These are phyloP conservation scores for Lasiosphaeris hirsuta DNA, from an alignment of 495 filamentous ascomycete species.

Conservation along the genomic window DNA sequence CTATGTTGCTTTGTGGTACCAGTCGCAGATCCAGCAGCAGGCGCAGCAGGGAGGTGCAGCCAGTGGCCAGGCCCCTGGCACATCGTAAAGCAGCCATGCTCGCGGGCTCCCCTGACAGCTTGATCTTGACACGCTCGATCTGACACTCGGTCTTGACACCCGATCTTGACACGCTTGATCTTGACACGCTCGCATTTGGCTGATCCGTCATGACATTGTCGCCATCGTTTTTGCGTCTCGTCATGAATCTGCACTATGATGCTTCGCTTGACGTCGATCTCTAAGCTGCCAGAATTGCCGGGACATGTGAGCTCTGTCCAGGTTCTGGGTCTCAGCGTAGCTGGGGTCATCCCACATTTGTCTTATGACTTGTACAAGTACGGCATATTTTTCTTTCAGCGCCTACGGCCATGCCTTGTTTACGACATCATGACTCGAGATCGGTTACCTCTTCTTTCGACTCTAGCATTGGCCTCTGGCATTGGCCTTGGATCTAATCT, in stretches of 20 bases:
- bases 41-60: constrained; percentile 26
- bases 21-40: constrained; percentile 29
- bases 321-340: too few species aligned
- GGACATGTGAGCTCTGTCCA: constrained; percentile 4
- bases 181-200: constrained; percentile 22
- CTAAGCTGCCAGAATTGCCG: neutral
- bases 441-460: neutral
- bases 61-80: constrained; percentile 26
- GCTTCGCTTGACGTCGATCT: constrained; percentile 7
- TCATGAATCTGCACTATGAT: constrained; percentile 7
- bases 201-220: constrained; percentile 26
- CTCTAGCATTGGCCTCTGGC: neutral
- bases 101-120: constrained; percentile 22
- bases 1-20: constrained; percentile 34
- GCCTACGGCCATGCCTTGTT: neutral
- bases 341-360: neutral
- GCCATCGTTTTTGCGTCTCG: constrained; percentile 11
- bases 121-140: constrained; percentile 26
- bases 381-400: neutral
- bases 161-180: constrained; percentile 28
- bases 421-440: constrained; percentile 10
- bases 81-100: constrained; percentile 27
- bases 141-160: constrained; percentile 26
- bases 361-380: constrained; percentile 13
- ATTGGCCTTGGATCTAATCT: constrained; percentile 9